Conservation (phyloP, 2,329 filamentous ascomycete species). For the Pezicula neosporulosa region DNA sequence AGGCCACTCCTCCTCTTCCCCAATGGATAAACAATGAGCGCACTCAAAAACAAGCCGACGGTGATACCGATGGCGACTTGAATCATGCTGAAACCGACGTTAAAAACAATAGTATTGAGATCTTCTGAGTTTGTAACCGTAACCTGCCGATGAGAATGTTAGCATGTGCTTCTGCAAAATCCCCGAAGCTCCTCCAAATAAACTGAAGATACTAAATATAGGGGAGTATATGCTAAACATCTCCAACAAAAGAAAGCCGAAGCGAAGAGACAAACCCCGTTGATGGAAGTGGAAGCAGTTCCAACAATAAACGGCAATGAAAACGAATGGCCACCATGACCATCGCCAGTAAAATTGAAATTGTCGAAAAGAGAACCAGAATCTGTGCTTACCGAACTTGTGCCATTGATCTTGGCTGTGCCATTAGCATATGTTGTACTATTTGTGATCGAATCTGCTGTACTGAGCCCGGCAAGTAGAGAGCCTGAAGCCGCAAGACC, state of each 20-base stretch:
- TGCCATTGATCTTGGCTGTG: constrained; percentile 22
- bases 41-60: constrained; percentile 36
- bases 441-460: constrained; percentile 50
- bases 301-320: constrained; percentile 11
- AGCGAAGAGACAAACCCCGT: background rate
- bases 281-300: no score
- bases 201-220: constrained; percentile 5
- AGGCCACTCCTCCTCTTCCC: constrained; percentile 37
- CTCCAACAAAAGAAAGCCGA: constrained; percentile 10
- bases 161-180: constrained; percentile 5
- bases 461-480: constrained; percentile 53
- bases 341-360: background rate
- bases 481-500: constrained; percentile 59
- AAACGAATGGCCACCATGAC: background rate
- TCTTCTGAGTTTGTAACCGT: constrained; percentile 15
- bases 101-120: constrained; percentile 34
- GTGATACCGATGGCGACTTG: constrained; percentile 39
- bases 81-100: constrained; percentile 36
- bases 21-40: constrained; percentile 36
- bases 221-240: constrained; percentile 1
- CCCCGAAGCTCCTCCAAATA: constrained; percentile 9
- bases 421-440: constrained; percentile 23
- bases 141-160: constrained; percentile 12
- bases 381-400: constrained; percentile 20
- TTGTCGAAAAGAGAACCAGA: background rate